phyloP scores from a whole-genome alignment of 768 basidiomycete species.

The Leccinum disarticulatum region DNA sequence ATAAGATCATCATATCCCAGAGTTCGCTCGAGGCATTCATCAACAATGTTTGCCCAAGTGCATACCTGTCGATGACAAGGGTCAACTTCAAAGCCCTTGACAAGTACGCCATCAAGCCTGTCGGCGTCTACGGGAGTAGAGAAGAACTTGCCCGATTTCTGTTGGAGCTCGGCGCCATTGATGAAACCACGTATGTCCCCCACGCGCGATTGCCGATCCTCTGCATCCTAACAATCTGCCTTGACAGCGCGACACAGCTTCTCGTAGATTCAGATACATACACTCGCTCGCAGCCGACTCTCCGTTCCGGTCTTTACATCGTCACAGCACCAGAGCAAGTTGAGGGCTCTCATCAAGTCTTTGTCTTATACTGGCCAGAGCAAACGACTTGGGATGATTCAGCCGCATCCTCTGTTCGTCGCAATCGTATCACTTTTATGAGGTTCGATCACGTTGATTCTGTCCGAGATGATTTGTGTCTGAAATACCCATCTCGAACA shows the following conservation, averaged over 20 bases:
- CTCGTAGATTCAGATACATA: conserved; percentile 11
- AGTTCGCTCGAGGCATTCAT: conserved; percentile 48
- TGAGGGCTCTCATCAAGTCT: conserved; percentile 29
- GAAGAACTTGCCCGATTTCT: conserved; percentile 50
- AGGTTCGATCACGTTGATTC: conserved; percentile 36
- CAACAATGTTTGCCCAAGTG: conserved; percentile 47
- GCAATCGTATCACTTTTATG: conserved; percentile 63
- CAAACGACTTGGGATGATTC: conserved; percentile 57
- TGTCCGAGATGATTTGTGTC: neutral
- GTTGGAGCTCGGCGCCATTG: conserved; percentile 34
- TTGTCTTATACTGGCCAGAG: conserved; percentile 64
- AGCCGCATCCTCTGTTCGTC: conserved; percentile 41
- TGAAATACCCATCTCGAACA: conserved; percentile 14
- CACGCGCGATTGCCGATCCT: neutral
- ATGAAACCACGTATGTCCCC: conserved; percentile 39
- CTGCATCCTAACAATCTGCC: neutral
- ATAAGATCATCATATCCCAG: conserved; percentile 63
- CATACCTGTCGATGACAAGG: conserved; percentile 53
- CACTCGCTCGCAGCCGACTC: conserved; percentile 7
- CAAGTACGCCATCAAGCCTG: conserved; percentile 42
- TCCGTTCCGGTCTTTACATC: conserved; percentile 26
- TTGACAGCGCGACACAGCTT: conserved; percentile 15
- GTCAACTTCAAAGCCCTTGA: conserved; percentile 59
- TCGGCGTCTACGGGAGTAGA: conserved; percentile 60
- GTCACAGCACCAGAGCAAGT: conserved; percentile 7